Evolutionary conservation across 305 asterid genomes (phyloP).

Genomic region (Ilex paraguariensis): DNA sequence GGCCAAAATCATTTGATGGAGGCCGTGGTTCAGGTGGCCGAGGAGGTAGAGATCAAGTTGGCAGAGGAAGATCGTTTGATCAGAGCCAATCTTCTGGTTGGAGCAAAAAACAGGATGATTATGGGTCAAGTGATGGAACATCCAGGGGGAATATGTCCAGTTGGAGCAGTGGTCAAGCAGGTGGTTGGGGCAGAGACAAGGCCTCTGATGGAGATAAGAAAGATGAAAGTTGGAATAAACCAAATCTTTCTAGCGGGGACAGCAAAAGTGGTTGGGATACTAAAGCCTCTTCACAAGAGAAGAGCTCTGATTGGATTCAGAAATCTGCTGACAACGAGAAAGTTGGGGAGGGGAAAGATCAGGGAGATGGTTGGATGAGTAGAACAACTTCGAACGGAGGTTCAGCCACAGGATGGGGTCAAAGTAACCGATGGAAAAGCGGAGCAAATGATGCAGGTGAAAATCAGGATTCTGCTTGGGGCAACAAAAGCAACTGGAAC

Average conservation of each 20-base stretch:
- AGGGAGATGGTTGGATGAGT: slow-evolving; percentile 29
- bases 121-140: slow-evolving; percentile 18
- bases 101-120: slow-evolving; percentile 24
- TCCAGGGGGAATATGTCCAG: slow-evolving; percentile 30
- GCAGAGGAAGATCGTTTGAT: slow-evolving; percentile 52
- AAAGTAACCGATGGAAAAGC: slow-evolving; percentile 49
- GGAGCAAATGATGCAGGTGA: slow-evolving; percentile 42
- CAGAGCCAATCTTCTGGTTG: slow-evolving; percentile 35
- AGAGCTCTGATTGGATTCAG: slow-evolving; percentile 27
- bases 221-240: slow-evolving; percentile 25
- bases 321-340: slow-evolving; percentile 21
- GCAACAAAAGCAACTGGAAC: slow-evolving; percentile 62
- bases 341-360: slow-evolving; percentile 8
- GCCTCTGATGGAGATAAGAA: slow-evolving; percentile 24
- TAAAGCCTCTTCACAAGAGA: slow-evolving; percentile 23
- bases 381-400: slow-evolving; percentile 36
- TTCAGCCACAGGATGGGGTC: slow-evolving; percentile 69
- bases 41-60: slow-evolving; percentile 48
- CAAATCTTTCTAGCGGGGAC: slow-evolving; percentile 18
- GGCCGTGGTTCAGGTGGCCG: slow-evolving; percentile 56
- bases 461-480: slow-evolving; percentile 50
- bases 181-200: slow-evolving; percentile 32
- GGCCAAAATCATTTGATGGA: slow-evolving; percentile 34
- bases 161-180: slow-evolving; percentile 38
- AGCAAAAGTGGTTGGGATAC: slow-evolving; percentile 20